These are phyloP conservation scores for Podila horticola DNA, from an alignment of 192 early-diverging fungal genomes.

Conservation along the genomic window DNA sequence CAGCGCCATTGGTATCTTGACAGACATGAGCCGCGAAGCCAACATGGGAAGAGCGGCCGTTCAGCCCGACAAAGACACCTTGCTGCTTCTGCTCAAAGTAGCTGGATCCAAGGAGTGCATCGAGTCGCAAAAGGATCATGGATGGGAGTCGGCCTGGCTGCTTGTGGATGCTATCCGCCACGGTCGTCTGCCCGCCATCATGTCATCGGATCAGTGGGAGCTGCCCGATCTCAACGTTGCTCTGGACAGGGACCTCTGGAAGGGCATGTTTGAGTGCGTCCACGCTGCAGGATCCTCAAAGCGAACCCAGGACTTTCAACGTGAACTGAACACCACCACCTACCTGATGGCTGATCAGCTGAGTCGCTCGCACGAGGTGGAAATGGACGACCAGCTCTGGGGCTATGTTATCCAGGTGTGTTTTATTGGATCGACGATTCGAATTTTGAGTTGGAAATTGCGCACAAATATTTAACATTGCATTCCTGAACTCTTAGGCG, in stretches of 20 bases:
- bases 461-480: neutral
- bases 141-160: conserved; percentile 16
- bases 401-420: conserved; percentile 28
- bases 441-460: neutral
- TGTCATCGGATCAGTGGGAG: conserved; percentile 48
- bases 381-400: conserved; percentile 42
- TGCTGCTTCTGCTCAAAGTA: conserved; percentile 26
- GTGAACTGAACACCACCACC: conserved; percentile 15
- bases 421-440: neutral
- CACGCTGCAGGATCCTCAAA: neutral
- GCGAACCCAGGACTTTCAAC: neutral
- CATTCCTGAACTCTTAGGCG: conserved; percentile 3
- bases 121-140: neutral
- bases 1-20: conserved; percentile 38
- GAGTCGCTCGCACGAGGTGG: conserved; percentile 5
- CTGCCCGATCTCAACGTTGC: conserved; percentile 28
- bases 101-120: conserved; percentile 2
- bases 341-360: conserved; percentile 46
- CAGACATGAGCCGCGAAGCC: conserved; percentile 46
- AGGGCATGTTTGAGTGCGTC: conserved; percentile 39
- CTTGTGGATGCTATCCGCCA: conserved; percentile 46
- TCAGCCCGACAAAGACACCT: conserved; percentile 35
- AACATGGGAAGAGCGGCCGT: conserved; percentile 26
- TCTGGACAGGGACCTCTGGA: conserved; percentile 30
- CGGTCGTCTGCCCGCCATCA: conserved; percentile 37